A percentile compares a stretch with the other conserved stretches of the same genome.
Conservation (phyloP, 441 rosid genomes). For the Adansonia grandidieri region DNA sequence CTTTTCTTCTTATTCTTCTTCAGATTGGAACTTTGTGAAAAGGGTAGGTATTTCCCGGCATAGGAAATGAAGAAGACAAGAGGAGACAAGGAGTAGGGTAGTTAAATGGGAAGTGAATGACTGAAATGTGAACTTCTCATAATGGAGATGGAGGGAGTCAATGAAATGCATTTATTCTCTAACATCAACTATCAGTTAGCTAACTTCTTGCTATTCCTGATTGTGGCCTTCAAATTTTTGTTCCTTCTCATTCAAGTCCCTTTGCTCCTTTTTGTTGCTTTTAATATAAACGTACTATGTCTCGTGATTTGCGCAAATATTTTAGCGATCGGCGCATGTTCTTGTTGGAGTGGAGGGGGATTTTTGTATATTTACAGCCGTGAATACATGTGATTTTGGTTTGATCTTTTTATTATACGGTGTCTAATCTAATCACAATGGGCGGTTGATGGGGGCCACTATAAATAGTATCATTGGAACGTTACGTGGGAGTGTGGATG, state of each 20-base stretch:
- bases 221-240: background rate
- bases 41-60: background rate
- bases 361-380: constrained; percentile 5
- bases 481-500: background rate
- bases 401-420: background rate
- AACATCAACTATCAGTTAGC: background rate
- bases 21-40: constrained; percentile 9
- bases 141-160: background rate
- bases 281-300: background rate
- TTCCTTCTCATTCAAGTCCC: constrained; percentile 15
- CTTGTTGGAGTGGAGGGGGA: background rate
- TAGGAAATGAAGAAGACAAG: constrained; percentile 10
- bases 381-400: background rate
- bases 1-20: background rate
- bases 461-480: background rate
- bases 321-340: background rate
- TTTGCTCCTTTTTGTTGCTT: background rate
- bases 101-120: too few species aligned
- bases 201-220: background rate
- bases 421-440: background rate
- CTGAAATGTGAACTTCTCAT: background rate
- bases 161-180: constrained; percentile 10
- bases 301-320: constrained; percentile 18
- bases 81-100: background rate
- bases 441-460: background rate